Evolutionary conservation across 2,329 filamentous ascomycete genomes (phyloP).

Genomic region (Celoporthe dispersa): DNA sequence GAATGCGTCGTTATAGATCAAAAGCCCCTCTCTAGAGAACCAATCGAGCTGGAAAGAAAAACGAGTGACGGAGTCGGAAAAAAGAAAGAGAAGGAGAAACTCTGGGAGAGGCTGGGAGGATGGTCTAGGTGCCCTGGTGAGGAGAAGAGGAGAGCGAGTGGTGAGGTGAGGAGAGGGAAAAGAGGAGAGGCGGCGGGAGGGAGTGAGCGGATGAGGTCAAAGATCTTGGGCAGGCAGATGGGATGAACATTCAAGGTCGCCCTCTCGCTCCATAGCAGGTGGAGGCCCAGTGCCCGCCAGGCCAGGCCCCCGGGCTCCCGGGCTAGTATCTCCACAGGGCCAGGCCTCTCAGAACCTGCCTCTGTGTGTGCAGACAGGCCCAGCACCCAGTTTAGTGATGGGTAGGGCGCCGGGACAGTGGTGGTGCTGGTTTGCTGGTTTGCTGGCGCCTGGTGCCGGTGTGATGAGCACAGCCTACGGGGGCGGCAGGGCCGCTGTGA

Average conservation of each 20-base stretch:
- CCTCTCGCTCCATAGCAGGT: neutral
- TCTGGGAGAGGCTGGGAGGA: neutral
- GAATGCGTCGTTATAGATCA: constrained; percentile 1
- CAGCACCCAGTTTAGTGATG: neutral
- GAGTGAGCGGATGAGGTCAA: constrained; percentile 12
- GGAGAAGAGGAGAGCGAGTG: neutral
- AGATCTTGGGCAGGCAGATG: constrained; percentile 11
- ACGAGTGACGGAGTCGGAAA: neutral
- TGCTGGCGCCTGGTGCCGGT: neutral
- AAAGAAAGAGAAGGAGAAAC: neutral
- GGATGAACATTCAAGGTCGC: constrained; percentile 7
- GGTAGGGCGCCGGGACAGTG: neutral
- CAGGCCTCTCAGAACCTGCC: neutral
- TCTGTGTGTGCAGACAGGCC: neutral
- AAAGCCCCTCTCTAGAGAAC: neutral
- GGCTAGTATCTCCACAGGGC: constrained; percentile 2
- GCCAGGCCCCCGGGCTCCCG: neutral
- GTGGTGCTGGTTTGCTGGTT: neutral
- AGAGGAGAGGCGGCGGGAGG: neutral
- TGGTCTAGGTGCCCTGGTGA: neutral
- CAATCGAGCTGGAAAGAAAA: neutral
- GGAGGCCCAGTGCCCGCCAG: neutral
- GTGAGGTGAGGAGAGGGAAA: constrained; percentile 6
- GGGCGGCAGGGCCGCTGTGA: constrained; percentile 10
- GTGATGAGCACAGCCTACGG: neutral